phyloP scores from a whole-genome alignment of 2,329 filamentous ascomycete genomes.

The Ceratocystis variospora region DNA sequence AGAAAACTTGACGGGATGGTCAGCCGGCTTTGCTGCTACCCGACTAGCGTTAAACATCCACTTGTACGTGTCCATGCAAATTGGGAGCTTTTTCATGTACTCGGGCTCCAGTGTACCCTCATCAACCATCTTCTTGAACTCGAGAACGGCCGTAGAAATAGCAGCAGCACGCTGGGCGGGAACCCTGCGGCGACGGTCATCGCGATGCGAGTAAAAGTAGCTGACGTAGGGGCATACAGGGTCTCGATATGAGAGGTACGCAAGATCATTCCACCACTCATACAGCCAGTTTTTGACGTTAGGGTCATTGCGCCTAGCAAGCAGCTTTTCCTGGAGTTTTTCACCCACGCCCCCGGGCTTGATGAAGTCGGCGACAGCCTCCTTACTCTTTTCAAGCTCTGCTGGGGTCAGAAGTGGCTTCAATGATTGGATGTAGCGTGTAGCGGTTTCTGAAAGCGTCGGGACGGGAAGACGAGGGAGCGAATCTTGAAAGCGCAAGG shows the following conservation, averaged over 20 bases:
- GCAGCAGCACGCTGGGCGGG: slow-evolving; percentile 88
- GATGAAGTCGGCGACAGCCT: slow-evolving; percentile 77
- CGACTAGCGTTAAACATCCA: slow-evolving; percentile 97
- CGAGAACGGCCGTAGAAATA: slow-evolving; percentile 68
- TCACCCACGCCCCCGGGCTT: slow-evolving; percentile 72
- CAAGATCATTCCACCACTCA: slow-evolving; percentile 96
- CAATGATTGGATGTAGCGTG: slow-evolving; percentile 67
- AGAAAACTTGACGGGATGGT: slow-evolving; percentile 71
- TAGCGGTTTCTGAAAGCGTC: slow-evolving; percentile 66
- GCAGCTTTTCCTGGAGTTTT: slow-evolving; percentile 73
- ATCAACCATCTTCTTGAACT: slow-evolving; percentile 93
- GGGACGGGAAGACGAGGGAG: slow-evolving; percentile 67
- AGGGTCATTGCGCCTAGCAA: slow-evolving; percentile 65
- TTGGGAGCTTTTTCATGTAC: slow-evolving; percentile 95
- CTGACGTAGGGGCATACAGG: slow-evolving; percentile 95
- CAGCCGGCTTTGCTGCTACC: slow-evolving; percentile 66
- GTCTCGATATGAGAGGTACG: slow-evolving; percentile 86
- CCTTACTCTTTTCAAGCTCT: slow-evolving; percentile 61
- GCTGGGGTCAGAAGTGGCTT: slow-evolving; percentile 55
- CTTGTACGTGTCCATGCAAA: slow-evolving; percentile 96
- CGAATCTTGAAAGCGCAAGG: slow-evolving; percentile 78
- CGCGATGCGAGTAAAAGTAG: slow-evolving; percentile 98
- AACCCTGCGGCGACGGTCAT: slow-evolving; percentile 76
- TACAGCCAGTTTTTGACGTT: slow-evolving; percentile 84
- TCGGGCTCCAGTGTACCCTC: slow-evolving; percentile 74